phyloP scores from a whole-genome alignment of 108 stramenopile genomes.

The Nitzschia sp. region DNA sequence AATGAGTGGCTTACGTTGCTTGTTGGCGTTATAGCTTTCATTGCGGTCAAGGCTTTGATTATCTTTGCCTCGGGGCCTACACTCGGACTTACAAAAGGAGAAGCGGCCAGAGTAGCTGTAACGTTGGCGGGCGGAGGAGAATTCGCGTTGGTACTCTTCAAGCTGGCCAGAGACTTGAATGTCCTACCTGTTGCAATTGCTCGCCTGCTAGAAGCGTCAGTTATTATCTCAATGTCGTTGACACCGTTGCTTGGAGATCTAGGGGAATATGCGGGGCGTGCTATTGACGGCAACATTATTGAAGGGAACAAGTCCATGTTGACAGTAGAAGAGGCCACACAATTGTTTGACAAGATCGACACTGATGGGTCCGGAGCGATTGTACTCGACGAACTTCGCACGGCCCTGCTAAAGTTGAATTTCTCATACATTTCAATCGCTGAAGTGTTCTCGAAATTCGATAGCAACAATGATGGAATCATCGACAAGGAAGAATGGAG shows the following conservation, averaged over 20 bases:
- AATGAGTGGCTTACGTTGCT: conserved; percentile 74
- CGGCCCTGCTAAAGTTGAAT: conserved; percentile 30
- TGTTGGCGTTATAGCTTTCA: conserved; percentile 57
- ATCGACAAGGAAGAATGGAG: conserved; percentile 61
- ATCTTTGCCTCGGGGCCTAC: conserved; percentile 62
- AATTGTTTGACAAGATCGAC: conserved; percentile 51
- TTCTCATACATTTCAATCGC: conserved; percentile 39
- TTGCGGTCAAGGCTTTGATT: conserved; percentile 56
- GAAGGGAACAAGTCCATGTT: conserved; percentile 29
- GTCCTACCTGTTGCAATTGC: conserved; percentile 55
- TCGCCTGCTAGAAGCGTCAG: conserved; percentile 64
- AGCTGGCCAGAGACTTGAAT: conserved; percentile 62
- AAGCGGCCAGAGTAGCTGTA: conserved; percentile 66
- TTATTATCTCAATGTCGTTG: conserved; percentile 80
- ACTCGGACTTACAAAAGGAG: conserved; percentile 58
- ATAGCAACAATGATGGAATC: conserved; percentile 66
- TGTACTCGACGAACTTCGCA: conserved; percentile 52
- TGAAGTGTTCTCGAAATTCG: conserved; percentile 66
- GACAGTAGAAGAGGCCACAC: conserved; percentile 41
- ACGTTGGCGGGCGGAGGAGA: conserved; percentile 69
- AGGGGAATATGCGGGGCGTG: conserved; percentile 58
- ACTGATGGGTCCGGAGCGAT: conserved; percentile 49
- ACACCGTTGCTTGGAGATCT: conserved; percentile 68
- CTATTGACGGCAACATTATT: conserved; percentile 37
- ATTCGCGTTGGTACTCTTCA: conserved; percentile 80